Evolutionary conservation across 2,329 filamentous ascomycete genomes (phyloP), one percentile per base, ranked within the genome.

Genomic region (Sarocladiaceae sp.): DNA sequence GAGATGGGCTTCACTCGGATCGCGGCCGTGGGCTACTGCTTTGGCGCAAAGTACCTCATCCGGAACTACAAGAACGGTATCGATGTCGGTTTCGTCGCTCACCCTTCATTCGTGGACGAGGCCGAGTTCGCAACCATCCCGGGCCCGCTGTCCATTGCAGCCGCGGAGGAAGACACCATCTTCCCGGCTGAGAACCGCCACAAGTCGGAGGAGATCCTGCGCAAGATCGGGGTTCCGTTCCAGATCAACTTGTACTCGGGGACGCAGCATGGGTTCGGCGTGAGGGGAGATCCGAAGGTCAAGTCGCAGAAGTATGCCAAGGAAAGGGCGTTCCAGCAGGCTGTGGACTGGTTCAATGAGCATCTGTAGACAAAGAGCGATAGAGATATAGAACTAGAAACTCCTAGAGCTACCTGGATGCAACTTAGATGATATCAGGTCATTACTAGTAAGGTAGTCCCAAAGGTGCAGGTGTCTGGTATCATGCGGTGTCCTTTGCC

Each of bases 311-410:
- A 74, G 62, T 90, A 80, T 58, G 84, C 81, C 24, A 90, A 90
- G 72, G 84, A 91, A 66, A 74, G 81, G 59, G 85, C 87, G 1
- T 90, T 90, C 60, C 65, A 74, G 51, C 86, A 91, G 70, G 85
- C 85, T 20, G 73, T 88, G 43, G 64, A 71, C 47, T 93, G 85
- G 84, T 89, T 91, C 56, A 75, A 84, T 45, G 70, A 81, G 13
- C 67, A 58, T 43, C 47, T 65, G 18, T 32, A 21, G 26, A 15
- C 19, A 21, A 21, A 35, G n/a, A n/a, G n/a, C n/a, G n/a, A n/a
- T n/a, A n/a, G n/a, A n/a, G n/a, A n/a, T n/a, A n/a, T n/a, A n/a
- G n/a, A n/a, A n/a, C n/a, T n/a, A n/a, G n/a, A n/a, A n/a, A n/a
- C n/a, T n/a, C n/a, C n/a, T n/a, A n/a, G n/a, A n/a, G n/a, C n/a